Evolutionary conservation across 148 eudicot species (phyloP), one percentile per base, ranked within the genome.

Genomic region (Linanthus parryae): DNA sequence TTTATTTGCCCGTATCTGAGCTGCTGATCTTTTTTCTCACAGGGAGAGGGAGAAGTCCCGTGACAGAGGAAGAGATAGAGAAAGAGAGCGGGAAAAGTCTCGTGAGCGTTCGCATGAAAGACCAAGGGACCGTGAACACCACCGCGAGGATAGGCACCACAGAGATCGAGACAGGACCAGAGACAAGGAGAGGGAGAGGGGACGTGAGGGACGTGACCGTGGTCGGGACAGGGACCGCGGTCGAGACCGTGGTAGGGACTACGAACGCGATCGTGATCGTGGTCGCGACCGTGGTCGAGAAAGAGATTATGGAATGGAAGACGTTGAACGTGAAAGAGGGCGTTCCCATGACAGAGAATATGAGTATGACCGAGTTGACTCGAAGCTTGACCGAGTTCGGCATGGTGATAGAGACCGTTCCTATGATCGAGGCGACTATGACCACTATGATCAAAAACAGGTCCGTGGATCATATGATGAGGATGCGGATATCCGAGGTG

Each of bases 11-110:
- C n/a, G n/a, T n/a, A n/a, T n/a, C n/a, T n/a, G n/a, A n/a, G n/a
- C n/a, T n/a, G n/a, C n/a, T n/a, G n/a, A n/a, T n/a, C n/a, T n/a
- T n/a, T n/a, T n/a, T n/a, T n/a, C n/a, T n/a, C 64, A 21, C 83
- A 87, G 90, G 65, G 95, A 86, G 16, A 75, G 88, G 75, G 97
- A 91, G 60, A 94, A 82, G 63, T 88, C 99, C n/a, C 88, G 88
- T 62, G 99, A 94, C 63, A 76, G 87, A 67, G 82, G 57, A 19
- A 79, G 83, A 55, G 94, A 78, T 7, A 78, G 65, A 57, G 97
- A 79, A 17, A 72, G 63, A 59, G 85, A 80, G 26, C 73, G 73
- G 12, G 96, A 90, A 62, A 83, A 63, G 62, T 86, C 95, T 48
- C 94, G 80, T 35, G 96, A 92, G 70, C 73, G 72, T 16, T 92